Conservation (phyloP, 148 eudicot species). For the Talinum fruticosum region DNA sequence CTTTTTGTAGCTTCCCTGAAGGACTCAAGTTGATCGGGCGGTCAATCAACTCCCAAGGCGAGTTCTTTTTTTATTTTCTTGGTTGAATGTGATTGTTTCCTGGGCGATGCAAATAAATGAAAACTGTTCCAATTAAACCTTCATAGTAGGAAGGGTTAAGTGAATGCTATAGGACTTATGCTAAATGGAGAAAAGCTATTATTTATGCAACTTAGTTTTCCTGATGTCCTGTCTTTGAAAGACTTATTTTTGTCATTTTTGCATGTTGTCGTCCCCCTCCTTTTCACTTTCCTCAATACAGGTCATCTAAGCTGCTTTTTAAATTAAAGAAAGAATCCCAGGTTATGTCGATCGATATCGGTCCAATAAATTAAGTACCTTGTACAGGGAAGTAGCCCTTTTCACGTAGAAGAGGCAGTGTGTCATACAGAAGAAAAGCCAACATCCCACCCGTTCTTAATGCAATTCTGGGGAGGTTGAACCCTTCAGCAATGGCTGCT, state of each 20-base stretch:
- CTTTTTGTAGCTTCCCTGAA: too few species aligned
- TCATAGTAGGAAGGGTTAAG: too few species aligned
- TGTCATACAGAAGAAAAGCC: constrained; percentile 28
- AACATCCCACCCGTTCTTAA: constrained; percentile 31
- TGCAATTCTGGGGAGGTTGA: constrained; percentile 41
- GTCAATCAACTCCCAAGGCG: too few species aligned
- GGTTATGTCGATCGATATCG: neutral
- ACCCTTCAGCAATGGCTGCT: constrained; percentile 22
- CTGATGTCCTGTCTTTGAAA: neutral
- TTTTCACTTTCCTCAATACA: neutral
- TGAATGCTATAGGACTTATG: too few species aligned
- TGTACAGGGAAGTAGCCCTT: constrained; percentile 33
- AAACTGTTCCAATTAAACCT: too few species aligned
- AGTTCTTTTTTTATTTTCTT: too few species aligned
- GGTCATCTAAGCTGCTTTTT: neutral
- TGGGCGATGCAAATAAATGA: too few species aligned
- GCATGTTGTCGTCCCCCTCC: neutral
- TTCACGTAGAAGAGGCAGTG: constrained; percentile 27
- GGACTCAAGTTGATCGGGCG: too few species aligned
- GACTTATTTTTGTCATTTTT: neutral
- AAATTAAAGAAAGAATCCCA: neutral
- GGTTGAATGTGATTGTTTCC: too few species aligned
- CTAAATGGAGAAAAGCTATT: too few species aligned
- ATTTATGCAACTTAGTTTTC: too few species aligned
- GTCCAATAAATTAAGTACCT: constrained; percentile 24